These are phyloP conservation scores for Apiotrichum laibachii DNA, from an alignment of 1,284 basidiomycete genomes.

Conservation along the genomic window DNA sequence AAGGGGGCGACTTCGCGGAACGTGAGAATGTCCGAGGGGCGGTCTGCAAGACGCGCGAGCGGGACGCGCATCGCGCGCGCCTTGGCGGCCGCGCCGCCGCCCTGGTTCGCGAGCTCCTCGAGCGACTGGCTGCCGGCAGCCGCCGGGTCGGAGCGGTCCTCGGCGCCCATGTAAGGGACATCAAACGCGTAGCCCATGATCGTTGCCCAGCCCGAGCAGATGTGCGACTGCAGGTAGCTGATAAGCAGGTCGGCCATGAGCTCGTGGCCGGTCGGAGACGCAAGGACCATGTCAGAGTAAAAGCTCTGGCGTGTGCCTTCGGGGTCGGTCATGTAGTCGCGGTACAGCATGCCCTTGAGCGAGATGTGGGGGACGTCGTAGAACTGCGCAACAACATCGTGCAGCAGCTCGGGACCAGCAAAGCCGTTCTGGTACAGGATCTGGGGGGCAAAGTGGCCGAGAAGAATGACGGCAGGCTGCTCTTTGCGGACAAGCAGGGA, in stretches of 20 bases:
- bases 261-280: slow-evolving; percentile 73
- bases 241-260: slow-evolving; percentile 78
- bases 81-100: slow-evolving; percentile 35
- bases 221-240: slow-evolving; percentile 80
- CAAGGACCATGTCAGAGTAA: slow-evolving; percentile 76
- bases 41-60: slow-evolving; percentile 66
- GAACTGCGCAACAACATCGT: slow-evolving; percentile 84
- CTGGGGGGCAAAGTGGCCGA: slow-evolving; percentile 89
- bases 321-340: slow-evolving; percentile 73
- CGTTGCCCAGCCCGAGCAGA: slow-evolving; percentile 78
- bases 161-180: slow-evolving; percentile 55
- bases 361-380: slow-evolving; percentile 86
- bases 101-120: slow-evolving; percentile 18
- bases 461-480: slow-evolving; percentile 80
- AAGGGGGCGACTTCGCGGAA: slow-evolving; percentile 82
- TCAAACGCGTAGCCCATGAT: slow-evolving; percentile 65
- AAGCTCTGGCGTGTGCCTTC: slow-evolving; percentile 63
- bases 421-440: slow-evolving; percentile 72
- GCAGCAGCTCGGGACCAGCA: slow-evolving; percentile 80
- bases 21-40: slow-evolving; percentile 59
- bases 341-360: slow-evolving; percentile 75
- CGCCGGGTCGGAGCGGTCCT: background rate
- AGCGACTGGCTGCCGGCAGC: slow-evolving; percentile 6
- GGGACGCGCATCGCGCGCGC: slow-evolving; percentile 59
- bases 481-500: slow-evolving; percentile 58